Evolutionary conservation across 306 rosid genomes (phyloP).

Genomic region (Cercis canadensis): DNA sequence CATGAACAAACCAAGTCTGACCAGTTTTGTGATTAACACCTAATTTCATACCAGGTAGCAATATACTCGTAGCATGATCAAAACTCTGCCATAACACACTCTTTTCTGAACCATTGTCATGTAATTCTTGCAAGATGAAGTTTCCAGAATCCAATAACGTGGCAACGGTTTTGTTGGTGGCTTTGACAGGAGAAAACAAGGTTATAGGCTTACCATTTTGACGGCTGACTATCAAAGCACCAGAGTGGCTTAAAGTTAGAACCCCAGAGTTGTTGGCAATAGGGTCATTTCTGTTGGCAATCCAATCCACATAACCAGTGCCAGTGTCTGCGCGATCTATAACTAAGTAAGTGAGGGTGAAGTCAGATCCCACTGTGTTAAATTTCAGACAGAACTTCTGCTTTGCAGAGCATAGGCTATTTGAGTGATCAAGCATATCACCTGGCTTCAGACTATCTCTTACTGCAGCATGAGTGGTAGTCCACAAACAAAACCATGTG

Average conservation of each 20-base stretch:
- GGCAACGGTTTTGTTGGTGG: background rate
- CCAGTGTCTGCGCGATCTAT: background rate
- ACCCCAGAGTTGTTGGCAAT: background rate
- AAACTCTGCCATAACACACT: conserved; percentile 21
- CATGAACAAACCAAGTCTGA: background rate
- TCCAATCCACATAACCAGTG: background rate
- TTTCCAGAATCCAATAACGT: conserved; percentile 19
- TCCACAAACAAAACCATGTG: background rate
- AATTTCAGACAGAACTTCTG: conserved; percentile 1
- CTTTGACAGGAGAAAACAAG: background rate
- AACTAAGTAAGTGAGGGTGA: background rate
- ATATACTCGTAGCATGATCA: background rate
- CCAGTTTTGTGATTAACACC: conserved; percentile 20
- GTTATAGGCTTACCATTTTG: conserved; percentile 2
- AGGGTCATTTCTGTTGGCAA: background rate
- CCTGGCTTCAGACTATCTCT: no score
- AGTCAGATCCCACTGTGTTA: background rate
- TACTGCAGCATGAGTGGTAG: background rate
- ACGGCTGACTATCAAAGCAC: conserved; percentile 13
- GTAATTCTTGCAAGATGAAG: conserved; percentile 1
- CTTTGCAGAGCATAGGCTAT: background rate
- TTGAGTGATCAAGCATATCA: no score
- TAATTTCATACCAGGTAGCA: conserved; percentile 24
- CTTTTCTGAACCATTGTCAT: background rate
- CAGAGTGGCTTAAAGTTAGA: conserved; percentile 8